phyloP scores from a whole-genome alignment of 225 moss, liverwort and hornwort genomes.

The Physcomitrellopsis africana region DNA sequence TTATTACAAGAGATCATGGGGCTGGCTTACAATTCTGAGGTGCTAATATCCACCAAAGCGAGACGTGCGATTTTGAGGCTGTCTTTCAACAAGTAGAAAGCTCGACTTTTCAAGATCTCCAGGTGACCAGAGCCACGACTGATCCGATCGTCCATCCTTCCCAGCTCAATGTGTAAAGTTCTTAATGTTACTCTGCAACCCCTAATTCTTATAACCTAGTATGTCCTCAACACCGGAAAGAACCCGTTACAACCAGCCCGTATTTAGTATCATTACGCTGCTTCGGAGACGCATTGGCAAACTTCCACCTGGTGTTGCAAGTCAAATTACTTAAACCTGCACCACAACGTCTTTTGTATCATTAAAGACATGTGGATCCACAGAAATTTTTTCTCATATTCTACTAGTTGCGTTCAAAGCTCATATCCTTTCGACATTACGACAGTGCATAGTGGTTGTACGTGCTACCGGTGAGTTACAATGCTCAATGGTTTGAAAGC shows the following conservation, averaged over 20 bases:
- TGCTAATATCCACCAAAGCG: constrained; percentile 49
- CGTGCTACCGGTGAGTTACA: no score
- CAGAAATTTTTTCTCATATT: background rate
- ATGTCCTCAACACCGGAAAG: background rate
- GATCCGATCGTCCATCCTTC: constrained; percentile 28
- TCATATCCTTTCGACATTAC: background rate
- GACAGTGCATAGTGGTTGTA: background rate
- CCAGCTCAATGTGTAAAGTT: constrained; percentile 14
- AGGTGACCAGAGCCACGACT: constrained; percentile 29
- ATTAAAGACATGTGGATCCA: background rate
- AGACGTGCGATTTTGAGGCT: constrained; percentile 47
- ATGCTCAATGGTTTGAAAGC: no score
- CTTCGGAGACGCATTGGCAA: background rate
- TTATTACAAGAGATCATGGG: background rate
- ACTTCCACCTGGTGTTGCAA: background rate
- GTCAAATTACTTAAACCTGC: background rate
- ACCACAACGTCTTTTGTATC: constrained; percentile 4
- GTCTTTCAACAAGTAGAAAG: constrained; percentile 43
- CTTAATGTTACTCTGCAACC: background rate
- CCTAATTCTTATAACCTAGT: background rate
- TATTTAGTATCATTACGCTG: background rate
- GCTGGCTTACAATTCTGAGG: constrained; percentile 41
- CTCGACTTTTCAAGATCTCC: constrained; percentile 37
- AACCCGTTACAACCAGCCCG: background rate
- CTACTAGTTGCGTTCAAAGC: background rate